phyloP scores from a whole-genome alignment of 352 stramenopile species.

The Peronospora farinosa region DNA sequence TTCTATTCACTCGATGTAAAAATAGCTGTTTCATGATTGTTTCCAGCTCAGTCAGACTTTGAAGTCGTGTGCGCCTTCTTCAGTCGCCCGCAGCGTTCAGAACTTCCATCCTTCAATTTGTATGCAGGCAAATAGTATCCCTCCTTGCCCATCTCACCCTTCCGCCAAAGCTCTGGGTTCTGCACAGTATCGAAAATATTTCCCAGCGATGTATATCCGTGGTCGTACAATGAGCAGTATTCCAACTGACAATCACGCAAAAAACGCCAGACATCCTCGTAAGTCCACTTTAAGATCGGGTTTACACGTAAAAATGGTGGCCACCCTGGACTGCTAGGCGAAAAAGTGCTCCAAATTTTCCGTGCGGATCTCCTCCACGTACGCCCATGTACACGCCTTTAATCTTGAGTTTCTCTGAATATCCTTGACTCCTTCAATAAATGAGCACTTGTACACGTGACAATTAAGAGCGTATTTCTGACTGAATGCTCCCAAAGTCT shows the following conservation, averaged over 20 bases:
- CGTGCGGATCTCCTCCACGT: slow-evolving; percentile 89
- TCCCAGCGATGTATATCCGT: slow-evolving; percentile 91
- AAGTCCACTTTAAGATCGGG: slow-evolving; percentile 95
- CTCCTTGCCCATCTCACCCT: slow-evolving; percentile 41
- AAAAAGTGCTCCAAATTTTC: slow-evolving; percentile 81
- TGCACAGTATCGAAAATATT: slow-evolving; percentile 93
- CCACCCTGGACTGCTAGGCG: slow-evolving; percentile 84
- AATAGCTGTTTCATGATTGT: neutral
- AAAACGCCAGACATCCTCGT: slow-evolving; percentile 93
- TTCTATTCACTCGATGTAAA: slow-evolving; percentile 20
- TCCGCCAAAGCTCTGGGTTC: slow-evolving; percentile 88
- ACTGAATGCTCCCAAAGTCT: slow-evolving; percentile 67
- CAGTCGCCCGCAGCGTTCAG: slow-evolving; percentile 69
- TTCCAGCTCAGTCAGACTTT: slow-evolving; percentile 35
- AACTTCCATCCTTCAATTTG: slow-evolving; percentile 55
- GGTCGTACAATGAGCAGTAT: slow-evolving; percentile 88
- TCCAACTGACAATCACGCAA: slow-evolving; percentile 80
- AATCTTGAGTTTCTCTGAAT: slow-evolving; percentile 82
- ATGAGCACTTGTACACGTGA: slow-evolving; percentile 85
- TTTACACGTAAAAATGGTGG: slow-evolving; percentile 97
- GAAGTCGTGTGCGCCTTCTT: slow-evolving; percentile 67
- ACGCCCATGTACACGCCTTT: slow-evolving; percentile 90
- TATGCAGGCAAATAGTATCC: slow-evolving; percentile 72
- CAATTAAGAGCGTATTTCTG: slow-evolving; percentile 50
- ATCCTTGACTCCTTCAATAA: slow-evolving; percentile 89